Evolutionary conservation across 1,139 yeast genomes (phyloP).

Genomic region (Hansenula sp.): DNA sequence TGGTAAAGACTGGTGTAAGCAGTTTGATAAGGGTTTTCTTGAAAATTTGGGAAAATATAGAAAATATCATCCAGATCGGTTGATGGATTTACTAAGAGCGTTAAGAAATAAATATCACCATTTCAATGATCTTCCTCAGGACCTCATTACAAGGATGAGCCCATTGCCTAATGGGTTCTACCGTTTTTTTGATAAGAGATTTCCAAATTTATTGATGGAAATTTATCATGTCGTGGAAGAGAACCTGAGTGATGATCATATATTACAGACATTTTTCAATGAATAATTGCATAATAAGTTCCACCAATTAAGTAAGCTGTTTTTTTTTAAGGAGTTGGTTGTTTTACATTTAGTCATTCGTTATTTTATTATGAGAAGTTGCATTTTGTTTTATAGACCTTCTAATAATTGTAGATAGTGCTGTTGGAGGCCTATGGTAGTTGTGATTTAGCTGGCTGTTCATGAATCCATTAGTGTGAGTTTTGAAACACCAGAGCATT

Average conservation of each 20-base stretch:
- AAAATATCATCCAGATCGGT: constrained; percentile 72
- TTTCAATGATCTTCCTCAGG: constrained; percentile 79
- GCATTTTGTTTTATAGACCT: too few relatives aligned
- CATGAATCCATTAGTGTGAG: too few relatives aligned
- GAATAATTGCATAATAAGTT: not conserved
- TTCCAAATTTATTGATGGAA: constrained; percentile 77
- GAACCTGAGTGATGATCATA: constrained; percentile 57
- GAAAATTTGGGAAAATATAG: constrained; percentile 87
- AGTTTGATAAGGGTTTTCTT: constrained; percentile 66
- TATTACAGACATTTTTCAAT: constrained; percentile 48
- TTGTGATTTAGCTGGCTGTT: too few relatives aligned
- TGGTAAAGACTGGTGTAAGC: constrained; percentile 74
- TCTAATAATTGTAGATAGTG: too few relatives aligned
- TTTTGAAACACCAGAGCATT: too few relatives aligned
- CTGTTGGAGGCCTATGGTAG: too few relatives aligned
- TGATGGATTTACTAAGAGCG: constrained; percentile 86
- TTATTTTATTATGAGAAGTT: too few relatives aligned
- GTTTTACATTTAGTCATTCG: too few relatives aligned
- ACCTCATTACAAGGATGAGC: constrained; percentile 59
- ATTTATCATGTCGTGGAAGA: constrained; percentile 63
- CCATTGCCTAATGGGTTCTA: constrained; percentile 85
- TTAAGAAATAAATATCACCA: constrained; percentile 91
- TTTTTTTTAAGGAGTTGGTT: too few relatives aligned
- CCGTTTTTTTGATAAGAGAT: constrained; percentile 64
- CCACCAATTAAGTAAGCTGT: too few relatives aligned